phyloP scores from a whole-genome alignment of 257 asterid genomes.

The Ballota nigra region DNA sequence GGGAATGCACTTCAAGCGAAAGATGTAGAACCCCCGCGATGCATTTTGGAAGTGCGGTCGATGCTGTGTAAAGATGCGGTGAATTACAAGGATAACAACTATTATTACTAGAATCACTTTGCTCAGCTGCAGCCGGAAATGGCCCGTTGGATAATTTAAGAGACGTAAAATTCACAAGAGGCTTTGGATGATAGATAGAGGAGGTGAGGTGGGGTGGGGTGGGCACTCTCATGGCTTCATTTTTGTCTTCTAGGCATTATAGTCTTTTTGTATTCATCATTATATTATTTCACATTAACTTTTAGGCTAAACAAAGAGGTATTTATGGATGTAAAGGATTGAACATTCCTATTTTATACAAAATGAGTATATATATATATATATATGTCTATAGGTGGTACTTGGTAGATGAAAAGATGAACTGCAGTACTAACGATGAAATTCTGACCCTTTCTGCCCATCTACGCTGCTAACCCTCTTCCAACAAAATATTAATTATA shows the following conservation, averaged over 20 bases:
- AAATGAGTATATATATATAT: not conserved
- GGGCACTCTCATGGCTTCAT: constrained; percentile 30
- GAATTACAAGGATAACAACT: constrained; percentile 59
- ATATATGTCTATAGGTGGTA: not conserved
- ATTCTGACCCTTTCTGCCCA: too few relatives aligned
- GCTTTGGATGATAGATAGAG: not conserved
- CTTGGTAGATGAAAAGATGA: not conserved
- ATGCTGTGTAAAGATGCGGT: constrained; percentile 77
- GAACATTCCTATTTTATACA: not conserved
- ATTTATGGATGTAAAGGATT: not conserved
- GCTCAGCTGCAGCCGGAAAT: not conserved
- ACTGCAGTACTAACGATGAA: too few relatives aligned
- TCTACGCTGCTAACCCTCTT: too few relatives aligned
- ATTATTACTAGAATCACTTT: constrained; percentile 44
- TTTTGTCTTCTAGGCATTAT: not conserved
- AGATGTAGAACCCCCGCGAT: constrained; percentile 77
- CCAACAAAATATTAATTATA: too few relatives aligned
- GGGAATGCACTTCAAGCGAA: constrained; percentile 78
- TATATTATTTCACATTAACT: not conserved
- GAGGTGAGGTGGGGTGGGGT: not conserved
- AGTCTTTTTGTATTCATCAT: not conserved
- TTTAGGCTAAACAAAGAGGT: not conserved
- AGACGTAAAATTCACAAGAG: too few relatives aligned
- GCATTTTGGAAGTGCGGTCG: constrained; percentile 74
- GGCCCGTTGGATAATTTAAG: too few relatives aligned